Evolutionary conservation across 1,139 yeast species (phyloP), one percentile per base, ranked within the genome.

Genomic region (Pichia sp.): DNA sequence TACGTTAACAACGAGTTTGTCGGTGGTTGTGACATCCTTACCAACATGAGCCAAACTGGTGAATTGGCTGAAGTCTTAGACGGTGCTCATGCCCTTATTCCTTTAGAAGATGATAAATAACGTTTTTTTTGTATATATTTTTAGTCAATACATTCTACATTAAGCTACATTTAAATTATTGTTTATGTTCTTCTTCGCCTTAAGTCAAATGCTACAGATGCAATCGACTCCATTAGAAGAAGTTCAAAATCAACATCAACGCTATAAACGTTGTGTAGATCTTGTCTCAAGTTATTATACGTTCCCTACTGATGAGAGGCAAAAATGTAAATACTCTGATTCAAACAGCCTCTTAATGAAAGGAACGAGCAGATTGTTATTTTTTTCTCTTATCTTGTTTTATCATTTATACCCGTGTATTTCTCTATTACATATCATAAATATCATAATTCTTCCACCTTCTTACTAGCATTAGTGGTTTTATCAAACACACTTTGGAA

Each of bases 21-120:
- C 42, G 99, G 99, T 38, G 99, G 99, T 3, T 93, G 96, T 65
- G 99, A 93, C 63, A 89, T 93, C 50, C 72, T 93, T 42, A 86
- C 84, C 58, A 78, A 85, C 46, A 89, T 91, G 97, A 87, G 95
- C 35, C 87, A 85, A 56, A 60, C 65, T 40, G 98, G 98, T n/a
- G 96, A 91, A 57, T 74, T 91, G 47, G 79, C 89, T 16, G 91
- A 88, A 41, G 63, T 89, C 50, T 70, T 91, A 46, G 97, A 89
- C 51, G 68, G 76, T 46, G 86, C 83, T 44, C 76, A 79, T 45
- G 94, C 87, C 35, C 74, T 91, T 49, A 78, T 87, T 27, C 89
- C 94, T 13, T 86, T 79, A 57, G 89, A 80, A 46, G 38, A 47
- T n/a, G 40, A 38, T 16, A 35, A 38, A 19, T 31, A 28, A 21